phyloP scores from a whole-genome alignment of 441 rosid genomes.

The Populus tomentosa region DNA sequence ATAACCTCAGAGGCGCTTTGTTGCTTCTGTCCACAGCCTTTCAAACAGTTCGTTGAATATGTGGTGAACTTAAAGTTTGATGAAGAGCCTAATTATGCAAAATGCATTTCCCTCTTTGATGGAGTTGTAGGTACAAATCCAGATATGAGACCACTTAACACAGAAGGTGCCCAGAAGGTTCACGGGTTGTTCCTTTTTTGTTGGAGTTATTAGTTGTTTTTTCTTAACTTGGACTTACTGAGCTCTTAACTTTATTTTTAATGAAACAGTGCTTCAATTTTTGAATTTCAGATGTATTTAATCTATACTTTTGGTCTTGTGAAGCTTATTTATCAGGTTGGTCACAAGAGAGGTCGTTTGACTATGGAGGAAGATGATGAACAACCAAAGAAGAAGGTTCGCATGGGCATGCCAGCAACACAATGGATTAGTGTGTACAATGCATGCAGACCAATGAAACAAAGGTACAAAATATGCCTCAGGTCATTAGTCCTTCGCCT shows the following conservation, averaged over 20 bases:
- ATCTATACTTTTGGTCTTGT: neutral
- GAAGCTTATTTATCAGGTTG: slow-evolving; percentile 40
- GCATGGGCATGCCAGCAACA: slow-evolving; percentile 62
- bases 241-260: neutral
- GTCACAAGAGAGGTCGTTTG: slow-evolving; percentile 56
- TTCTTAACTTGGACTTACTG: neutral
- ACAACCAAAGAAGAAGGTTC: slow-evolving; percentile 54
- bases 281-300: neutral
- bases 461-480: slow-evolving; percentile 35
- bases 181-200: neutral
- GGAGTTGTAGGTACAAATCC: slow-evolving; percentile 47
- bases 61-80: slow-evolving; percentile 59
- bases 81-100: slow-evolving; percentile 62
- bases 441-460: slow-evolving; percentile 63
- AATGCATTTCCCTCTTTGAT: slow-evolving; percentile 56
- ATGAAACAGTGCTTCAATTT: neutral
- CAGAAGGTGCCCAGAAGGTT: slow-evolving; percentile 63
- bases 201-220: slow-evolving; percentile 4
- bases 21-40: slow-evolving; percentile 53
- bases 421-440: slow-evolving; percentile 65
- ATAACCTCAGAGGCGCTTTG: slow-evolving; percentile 53
- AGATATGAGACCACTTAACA: slow-evolving; percentile 44
- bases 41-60: slow-evolving; percentile 48
- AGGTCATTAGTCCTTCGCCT: neutral
- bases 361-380: slow-evolving; percentile 47